Conservation (phyloP, 2,329 filamentous ascomycete species). For the Nectriaceae sp. region DNA sequence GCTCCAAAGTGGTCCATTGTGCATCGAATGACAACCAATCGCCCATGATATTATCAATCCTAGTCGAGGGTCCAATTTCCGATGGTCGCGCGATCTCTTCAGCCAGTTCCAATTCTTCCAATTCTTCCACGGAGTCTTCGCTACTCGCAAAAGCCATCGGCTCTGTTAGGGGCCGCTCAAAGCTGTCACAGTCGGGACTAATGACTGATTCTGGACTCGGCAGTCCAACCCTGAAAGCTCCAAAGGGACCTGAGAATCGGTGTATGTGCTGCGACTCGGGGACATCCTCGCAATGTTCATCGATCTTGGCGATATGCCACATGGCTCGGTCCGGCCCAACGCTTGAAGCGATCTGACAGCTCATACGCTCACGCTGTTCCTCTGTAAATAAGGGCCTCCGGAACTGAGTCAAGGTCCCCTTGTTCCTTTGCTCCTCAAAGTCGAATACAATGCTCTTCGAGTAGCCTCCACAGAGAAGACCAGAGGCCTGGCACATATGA, state of each 20-base stretch:
- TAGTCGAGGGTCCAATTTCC: no score
- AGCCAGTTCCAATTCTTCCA: no score
- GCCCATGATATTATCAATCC: no score
- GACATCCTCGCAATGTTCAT: conserved; percentile 14
- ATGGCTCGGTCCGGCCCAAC: conserved; percentile 3
- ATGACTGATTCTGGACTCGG: neutral
- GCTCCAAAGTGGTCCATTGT: no score
- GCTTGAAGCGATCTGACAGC: conserved; percentile 6
- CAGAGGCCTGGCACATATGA: conserved; percentile 11
- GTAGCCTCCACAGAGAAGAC: conserved; percentile 16
- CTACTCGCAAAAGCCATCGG: no score
- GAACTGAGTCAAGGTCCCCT: conserved; percentile 4
- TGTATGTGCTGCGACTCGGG: conserved; percentile 4
- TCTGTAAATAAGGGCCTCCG: conserved; percentile 14
- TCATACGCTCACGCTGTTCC: conserved; percentile 12
- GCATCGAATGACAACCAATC: no score
- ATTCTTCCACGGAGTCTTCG: no score
- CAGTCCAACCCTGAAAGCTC: conserved; percentile 8
- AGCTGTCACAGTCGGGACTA: neutral
- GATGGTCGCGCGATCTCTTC: no score
- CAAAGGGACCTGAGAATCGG: conserved; percentile 17
- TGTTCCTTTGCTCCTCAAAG: conserved; percentile 6
- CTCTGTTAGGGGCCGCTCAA: neutral
- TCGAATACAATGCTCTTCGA: conserved; percentile 19
- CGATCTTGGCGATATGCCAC: conserved; percentile 16